phyloP scores from a whole-genome alignment of 805 yeast genomes.

The Saturnispora sanitii region DNA sequence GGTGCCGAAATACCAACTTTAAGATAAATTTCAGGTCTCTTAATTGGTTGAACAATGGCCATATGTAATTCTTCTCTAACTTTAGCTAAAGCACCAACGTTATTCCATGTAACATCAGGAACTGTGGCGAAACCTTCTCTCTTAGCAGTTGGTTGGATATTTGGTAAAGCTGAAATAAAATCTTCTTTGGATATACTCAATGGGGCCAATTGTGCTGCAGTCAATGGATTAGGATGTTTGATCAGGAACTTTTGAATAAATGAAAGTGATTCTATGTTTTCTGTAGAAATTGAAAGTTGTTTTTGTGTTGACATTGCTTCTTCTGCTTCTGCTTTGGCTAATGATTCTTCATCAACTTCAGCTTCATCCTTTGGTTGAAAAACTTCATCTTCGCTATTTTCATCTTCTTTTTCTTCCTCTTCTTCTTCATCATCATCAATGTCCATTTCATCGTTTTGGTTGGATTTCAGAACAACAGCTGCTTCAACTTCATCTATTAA shows the following conservation, averaged over 20 bases:
- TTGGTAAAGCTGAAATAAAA: slow-evolving; percentile 76
- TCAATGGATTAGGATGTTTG: slow-evolving; percentile 71
- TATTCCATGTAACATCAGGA: slow-evolving; percentile 94
- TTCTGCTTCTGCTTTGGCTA: neutral
- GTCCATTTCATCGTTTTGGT: neutral
- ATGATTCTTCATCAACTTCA: slow-evolving; percentile 18
- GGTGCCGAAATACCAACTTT: slow-evolving; percentile 94
- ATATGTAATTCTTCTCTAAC: slow-evolving; percentile 86
- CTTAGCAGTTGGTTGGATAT: slow-evolving; percentile 93
- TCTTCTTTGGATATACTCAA: slow-evolving; percentile 71
- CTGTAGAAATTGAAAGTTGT: neutral
- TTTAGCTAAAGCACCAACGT: slow-evolving; percentile 79
- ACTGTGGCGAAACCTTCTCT: slow-evolving; percentile 98
- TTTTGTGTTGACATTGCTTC: neutral
- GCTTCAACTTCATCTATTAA: slow-evolving; percentile 23
- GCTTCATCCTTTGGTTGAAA: slow-evolving; percentile 7
- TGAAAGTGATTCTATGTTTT: slow-evolving; percentile 26
- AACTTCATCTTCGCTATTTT: no score
- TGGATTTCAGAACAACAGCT: neutral
- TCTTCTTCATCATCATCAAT: slow-evolving; percentile 6
- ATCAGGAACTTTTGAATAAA: slow-evolving; percentile 64
- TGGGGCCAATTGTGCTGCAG: slow-evolving; percentile 65
- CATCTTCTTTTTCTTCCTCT: slow-evolving; percentile 2
- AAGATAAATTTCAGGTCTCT: slow-evolving; percentile 79
- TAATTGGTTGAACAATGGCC: slow-evolving; percentile 96